Evolutionary conservation across 2,329 filamentous ascomycete species (phyloP).

Genomic region (Parastagonospora nodorum): DNA sequence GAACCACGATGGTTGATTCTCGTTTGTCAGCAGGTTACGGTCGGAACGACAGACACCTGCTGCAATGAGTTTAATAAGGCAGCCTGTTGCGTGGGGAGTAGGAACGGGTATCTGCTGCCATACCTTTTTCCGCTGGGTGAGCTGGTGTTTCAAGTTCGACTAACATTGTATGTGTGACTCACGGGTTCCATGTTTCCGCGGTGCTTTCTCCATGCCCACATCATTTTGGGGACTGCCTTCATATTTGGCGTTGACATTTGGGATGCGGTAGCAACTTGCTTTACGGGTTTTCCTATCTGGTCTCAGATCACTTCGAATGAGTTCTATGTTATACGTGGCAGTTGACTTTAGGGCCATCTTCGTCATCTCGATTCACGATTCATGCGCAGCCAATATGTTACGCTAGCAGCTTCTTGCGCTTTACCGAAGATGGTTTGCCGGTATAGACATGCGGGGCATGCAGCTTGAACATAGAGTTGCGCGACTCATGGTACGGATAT

Average conservation of each 20-base stretch:
- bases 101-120: slow-evolving; percentile 22
- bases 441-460: slow-evolving; percentile 1
- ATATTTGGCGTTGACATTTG: not conserved
- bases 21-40: slow-evolving; percentile 26
- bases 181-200: slow-evolving; percentile 25
- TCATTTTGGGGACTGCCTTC: slow-evolving; percentile 11
- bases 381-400: not conserved
- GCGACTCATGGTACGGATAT: not conserved
- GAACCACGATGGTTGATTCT: slow-evolving; percentile 24
- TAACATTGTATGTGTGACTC: not conserved
- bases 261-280: no score
- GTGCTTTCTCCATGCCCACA: slow-evolving; percentile 29
- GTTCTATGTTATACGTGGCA: no score
- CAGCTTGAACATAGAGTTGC: not conserved
- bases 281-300: no score
- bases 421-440: slow-evolving; percentile 6
- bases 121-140: slow-evolving; percentile 6
- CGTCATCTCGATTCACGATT: not conserved
- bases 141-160: not conserved
- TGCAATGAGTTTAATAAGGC: slow-evolving; percentile 23
- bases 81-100: slow-evolving; percentile 11
- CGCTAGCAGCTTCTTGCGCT: not conserved
- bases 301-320: no score
- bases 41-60: slow-evolving; percentile 27
- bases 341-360: no score